Conservation (phyloP, 179 eudicot species). For the Beta macrorhiza region DNA sequence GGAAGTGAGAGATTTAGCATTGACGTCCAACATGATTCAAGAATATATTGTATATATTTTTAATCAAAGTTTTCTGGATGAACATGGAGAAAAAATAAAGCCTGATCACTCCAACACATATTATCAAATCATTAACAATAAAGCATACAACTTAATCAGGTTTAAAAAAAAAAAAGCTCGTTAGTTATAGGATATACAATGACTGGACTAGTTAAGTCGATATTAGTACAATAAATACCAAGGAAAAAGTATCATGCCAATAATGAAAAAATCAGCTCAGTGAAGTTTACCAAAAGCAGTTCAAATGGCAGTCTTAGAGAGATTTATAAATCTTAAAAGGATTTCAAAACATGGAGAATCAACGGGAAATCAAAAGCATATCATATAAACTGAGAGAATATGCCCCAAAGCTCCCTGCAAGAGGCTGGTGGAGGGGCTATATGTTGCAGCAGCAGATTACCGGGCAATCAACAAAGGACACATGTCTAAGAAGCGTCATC, state of each 20-base stretch:
- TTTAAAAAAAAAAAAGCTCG: not conserved
- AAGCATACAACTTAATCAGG: not conserved
- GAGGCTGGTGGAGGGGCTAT: no score
- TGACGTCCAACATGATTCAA: not conserved
- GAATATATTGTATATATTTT: not conserved
- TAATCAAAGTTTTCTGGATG: not conserved
- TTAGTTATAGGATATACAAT: not conserved
- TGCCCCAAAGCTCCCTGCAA: no score
- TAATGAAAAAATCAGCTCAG: not conserved
- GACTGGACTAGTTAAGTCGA: not conserved
- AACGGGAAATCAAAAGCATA: not conserved
- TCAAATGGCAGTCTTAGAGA: not conserved
- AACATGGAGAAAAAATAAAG: not conserved
- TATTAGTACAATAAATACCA: no score
- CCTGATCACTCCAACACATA: not conserved
- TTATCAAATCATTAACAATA: not conserved
- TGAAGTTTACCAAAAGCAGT: not conserved
- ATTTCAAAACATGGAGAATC: not conserved
- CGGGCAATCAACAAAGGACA: no score
- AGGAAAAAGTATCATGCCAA: not conserved
- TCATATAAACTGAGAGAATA: no score
- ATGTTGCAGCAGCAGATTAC: no score
- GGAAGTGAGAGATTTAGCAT: not conserved
- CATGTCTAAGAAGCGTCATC: no score
- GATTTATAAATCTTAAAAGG: not conserved